Percentiles rank a stretch among this genome's conserved stretches.
Conservation (phyloP, 768 basidiomycete genomes). For the Psilocybe tampanensis region DNA sequence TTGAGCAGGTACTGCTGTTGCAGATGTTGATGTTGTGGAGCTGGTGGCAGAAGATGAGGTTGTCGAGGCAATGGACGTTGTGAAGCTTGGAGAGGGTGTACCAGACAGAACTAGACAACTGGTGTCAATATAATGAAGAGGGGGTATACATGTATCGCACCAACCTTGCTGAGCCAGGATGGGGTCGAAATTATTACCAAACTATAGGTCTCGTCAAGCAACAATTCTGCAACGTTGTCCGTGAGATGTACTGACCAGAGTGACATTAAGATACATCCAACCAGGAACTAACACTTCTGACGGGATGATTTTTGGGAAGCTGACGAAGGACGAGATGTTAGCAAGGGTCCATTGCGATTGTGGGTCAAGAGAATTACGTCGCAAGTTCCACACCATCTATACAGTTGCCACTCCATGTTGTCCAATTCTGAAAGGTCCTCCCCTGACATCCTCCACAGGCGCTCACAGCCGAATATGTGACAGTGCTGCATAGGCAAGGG, state of each 20-base stretch:
- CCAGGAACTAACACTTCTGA: conserved; percentile 43
- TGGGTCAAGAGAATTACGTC: conserved; percentile 25
- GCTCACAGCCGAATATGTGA: conserved; percentile 57
- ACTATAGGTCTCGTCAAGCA: conserved; percentile 24
- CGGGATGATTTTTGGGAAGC: conserved; percentile 50
- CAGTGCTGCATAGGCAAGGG: conserved; percentile 55
- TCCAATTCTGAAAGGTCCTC: conserved; percentile 40
- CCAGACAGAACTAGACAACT: background rate
- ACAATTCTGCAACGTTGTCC: conserved; percentile 1
- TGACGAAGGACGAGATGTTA: conserved; percentile 17
- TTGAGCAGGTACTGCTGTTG: conserved; percentile 10
- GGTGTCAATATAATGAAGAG: background rate
- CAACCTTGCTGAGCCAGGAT: conserved; percentile 30
- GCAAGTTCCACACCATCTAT: conserved; percentile 28
- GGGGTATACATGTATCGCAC: background rate
- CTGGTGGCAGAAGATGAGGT: conserved; percentile 1
- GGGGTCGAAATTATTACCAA: conserved; percentile 37
- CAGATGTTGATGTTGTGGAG: background rate
- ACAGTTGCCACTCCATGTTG: conserved; percentile 40
- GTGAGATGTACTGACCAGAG: conserved; percentile 27
- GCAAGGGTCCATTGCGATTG: background rate
- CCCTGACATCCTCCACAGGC: conserved; percentile 65
- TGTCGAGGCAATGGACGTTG: conserved; percentile 2
- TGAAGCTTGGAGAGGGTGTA: conserved; percentile 1
- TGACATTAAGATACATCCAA: conserved; percentile 62